Base-by-base conservation (phyloP, 768 basidiomycete species). In the Lentinus tigrinus region DNA sequence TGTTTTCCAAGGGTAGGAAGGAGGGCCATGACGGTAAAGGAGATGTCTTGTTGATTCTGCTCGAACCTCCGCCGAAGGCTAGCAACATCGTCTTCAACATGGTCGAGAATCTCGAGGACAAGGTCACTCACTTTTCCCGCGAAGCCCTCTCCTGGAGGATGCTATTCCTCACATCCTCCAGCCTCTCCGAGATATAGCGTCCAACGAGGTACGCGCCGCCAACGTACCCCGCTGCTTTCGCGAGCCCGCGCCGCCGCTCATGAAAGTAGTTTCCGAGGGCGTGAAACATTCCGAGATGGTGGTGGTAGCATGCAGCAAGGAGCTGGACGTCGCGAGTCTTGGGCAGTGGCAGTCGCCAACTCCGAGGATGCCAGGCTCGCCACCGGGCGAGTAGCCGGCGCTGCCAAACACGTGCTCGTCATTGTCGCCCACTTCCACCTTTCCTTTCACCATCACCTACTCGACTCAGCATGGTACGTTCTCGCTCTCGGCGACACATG, bases 11-110 rank as follows among this genome's bases (percentile, higher is more conserved):
- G 78, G 1, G 86, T 85, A 2, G 87, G 85, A 17, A 91, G 71
- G 39, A 88, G 77, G 0, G 88, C 85, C 68, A 89, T 83, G 47
- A 88, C 76, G 0, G 89, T 93, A 67, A 85, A 95, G 7, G 87
- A 83, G 23, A 83, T 78, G 66, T 94, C 88, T 57, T 91, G 84
- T 63, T 89, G 87, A 24, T 86, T 91, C 61, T 89, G 85, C 34
- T 80, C 77, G 70, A 93, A 95, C 36, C 93, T 78, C 46, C 84
- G 77, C 51, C 83, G 80, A 26, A 95, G 73, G 63, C 92, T 94
- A 54, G 8, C 31, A 52, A 51, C 16, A 24, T 16, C 38, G 40
- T 19, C 13, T 19, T 13, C 13, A 24, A 43, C n/a, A 51, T 50
- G 39, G 27, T 37, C 10, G 23, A 43, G 17, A 44, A 43, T 40